Percentiles rank a stretch among this genome's conserved stretches.
Conservation (phyloP, 2,329 filamentous ascomycete species). For the Blumeriella jaapii region DNA sequence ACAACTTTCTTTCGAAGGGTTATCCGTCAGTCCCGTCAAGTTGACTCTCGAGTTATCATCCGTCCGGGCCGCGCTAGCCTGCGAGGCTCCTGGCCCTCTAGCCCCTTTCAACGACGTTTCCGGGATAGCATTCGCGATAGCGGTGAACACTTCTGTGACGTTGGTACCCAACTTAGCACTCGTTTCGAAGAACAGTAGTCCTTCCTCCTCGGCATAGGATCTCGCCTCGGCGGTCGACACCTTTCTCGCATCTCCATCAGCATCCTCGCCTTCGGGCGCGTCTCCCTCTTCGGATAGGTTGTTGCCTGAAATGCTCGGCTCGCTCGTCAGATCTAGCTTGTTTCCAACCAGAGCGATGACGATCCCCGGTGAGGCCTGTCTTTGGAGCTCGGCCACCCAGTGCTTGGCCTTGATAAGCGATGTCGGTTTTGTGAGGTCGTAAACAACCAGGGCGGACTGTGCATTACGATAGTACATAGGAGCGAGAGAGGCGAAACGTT, state of each 20-base stretch:
- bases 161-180: conserved; percentile 94
- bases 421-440: conserved; percentile 94
- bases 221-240: conserved; percentile 85
- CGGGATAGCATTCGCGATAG: conserved; percentile 95
- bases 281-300: conserved; percentile 36
- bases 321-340: conserved; percentile 79
- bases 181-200: conserved; percentile 92
- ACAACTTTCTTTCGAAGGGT: conserved; percentile 78
- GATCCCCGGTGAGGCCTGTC: conserved; percentile 90
- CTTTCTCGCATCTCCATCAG: conserved; percentile 69
- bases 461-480: conserved; percentile 99
- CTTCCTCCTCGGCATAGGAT: conserved; percentile 88
- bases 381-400: conserved; percentile 95
- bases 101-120: conserved; percentile 91
- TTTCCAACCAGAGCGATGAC: conserved; percentile 96
- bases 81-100: conserved; percentile 54
- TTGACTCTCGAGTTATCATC: conserved; percentile 71
- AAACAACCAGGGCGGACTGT: conserved; percentile 93
- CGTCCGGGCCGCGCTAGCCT: conserved; percentile 41
- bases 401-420: conserved; percentile 95
- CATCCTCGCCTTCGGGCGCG: conserved; percentile 41
- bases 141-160: conserved; percentile 91
- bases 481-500: conserved; percentile 90
- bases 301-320: conserved; percentile 36
- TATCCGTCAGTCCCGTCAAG: conserved; percentile 60